Evolutionary conservation across 345 rosid species (phyloP).

Genomic region (Salix suchowensis): DNA sequence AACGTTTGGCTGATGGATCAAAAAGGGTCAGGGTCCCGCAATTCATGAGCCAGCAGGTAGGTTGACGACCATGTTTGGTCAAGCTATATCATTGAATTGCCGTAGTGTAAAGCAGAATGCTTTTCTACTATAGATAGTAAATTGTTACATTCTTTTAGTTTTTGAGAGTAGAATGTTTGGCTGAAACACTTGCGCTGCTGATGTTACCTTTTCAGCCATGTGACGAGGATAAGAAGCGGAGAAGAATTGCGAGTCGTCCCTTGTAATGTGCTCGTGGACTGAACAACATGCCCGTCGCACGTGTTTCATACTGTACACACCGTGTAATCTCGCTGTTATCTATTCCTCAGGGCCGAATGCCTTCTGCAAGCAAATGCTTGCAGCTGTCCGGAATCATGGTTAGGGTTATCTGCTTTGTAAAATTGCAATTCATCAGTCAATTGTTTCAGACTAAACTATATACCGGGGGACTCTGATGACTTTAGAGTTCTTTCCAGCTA

Average conservation of each 20-base stretch:
- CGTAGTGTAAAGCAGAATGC: background rate
- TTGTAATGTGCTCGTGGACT: no score
- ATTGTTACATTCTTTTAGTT: background rate
- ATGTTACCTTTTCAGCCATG: constrained; percentile 28
- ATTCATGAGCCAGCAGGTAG: constrained; percentile 47
- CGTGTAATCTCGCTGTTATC: background rate
- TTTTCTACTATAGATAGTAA: background rate
- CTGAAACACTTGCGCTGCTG: background rate
- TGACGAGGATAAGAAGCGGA: constrained; percentile 38
- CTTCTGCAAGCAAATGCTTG: background rate
- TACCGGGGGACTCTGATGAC: background rate
- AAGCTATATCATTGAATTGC: background rate
- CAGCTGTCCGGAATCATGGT: background rate
- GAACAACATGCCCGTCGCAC: no score
- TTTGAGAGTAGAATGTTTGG: no score
- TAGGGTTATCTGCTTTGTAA: background rate
- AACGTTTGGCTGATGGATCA: constrained; percentile 83
- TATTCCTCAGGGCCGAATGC: background rate
- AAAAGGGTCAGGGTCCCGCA: constrained; percentile 73
- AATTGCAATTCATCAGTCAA: background rate
- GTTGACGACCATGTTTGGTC: background rate
- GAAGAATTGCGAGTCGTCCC: background rate
- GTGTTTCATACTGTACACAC: background rate
- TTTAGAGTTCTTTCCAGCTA: background rate
- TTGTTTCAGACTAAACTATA: background rate